phyloP scores from a whole-genome alignment of 192 early-diverging fungal species.

The Chytriomyces sp. region DNA sequence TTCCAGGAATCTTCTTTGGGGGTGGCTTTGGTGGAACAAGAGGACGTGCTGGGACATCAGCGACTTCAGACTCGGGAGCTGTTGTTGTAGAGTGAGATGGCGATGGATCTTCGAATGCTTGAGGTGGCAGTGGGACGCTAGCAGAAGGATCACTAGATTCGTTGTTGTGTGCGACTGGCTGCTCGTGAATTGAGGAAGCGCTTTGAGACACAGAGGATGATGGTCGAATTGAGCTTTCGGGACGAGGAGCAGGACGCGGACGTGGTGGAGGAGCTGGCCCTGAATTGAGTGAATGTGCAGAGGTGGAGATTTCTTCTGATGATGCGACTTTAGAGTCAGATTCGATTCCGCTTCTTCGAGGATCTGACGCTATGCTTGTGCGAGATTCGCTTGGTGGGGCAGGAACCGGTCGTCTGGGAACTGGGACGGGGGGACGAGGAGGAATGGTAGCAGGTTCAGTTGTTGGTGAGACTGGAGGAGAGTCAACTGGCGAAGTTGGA shows the following conservation, averaged over 20 bases:
- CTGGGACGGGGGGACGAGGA: not conserved
- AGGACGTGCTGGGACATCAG: constrained; percentile 11
- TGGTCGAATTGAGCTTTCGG: not conserved
- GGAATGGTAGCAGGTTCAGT: not conserved
- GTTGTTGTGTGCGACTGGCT: too few species aligned
- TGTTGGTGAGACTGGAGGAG: not conserved
- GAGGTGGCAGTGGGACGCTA: too few species aligned
- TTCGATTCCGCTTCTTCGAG: not conserved
- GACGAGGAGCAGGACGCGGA: constrained; percentile 25
- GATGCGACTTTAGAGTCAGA: too few species aligned
- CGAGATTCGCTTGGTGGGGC: not conserved
- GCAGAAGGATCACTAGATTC: too few species aligned
- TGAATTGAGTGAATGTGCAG: not conserved
- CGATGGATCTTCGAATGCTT: too few species aligned
- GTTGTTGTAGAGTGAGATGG: not conserved
- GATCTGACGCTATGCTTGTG: not conserved
- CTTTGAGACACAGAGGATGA: not conserved
- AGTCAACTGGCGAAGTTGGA: too few species aligned
- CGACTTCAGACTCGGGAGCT: not conserved
- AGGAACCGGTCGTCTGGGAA: not conserved
- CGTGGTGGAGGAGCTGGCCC: constrained; percentile 19
- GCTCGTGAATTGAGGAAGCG: not conserved
- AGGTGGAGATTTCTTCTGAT: too few species aligned
- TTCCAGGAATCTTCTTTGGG: constrained; percentile 44
- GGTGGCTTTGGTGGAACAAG: constrained; percentile 34